phyloP scores from a whole-genome alignment of 768 basidiomycete genomes.

The Auricularia auricula-judae region DNA sequence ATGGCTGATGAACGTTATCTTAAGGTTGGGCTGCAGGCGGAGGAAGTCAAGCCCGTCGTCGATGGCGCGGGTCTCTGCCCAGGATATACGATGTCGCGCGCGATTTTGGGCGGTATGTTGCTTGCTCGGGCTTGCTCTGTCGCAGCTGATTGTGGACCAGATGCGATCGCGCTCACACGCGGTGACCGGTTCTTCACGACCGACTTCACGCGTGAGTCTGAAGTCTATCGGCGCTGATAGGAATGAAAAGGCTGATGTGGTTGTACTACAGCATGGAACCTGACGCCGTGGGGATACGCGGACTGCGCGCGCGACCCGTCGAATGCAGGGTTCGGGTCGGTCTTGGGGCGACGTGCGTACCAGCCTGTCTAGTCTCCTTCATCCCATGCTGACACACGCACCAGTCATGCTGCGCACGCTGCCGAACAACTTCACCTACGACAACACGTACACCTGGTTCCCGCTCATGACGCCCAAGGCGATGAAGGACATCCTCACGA shows the following conservation, averaged over 20 bases:
- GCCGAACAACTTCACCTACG: constrained; percentile 53
- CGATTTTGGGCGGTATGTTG: constrained; percentile 46
- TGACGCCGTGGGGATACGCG: constrained; percentile 71
- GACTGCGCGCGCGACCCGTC: constrained; percentile 52
- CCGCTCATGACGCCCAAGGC: constrained; percentile 58
- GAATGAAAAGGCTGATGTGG: background rate
- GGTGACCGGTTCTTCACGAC: constrained; percentile 73
- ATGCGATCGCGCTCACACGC: constrained; percentile 63
- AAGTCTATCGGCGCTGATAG: background rate
- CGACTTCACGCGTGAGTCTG: constrained; percentile 59
- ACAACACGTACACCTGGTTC: constrained; percentile 67
- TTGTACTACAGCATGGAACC: constrained; percentile 42
- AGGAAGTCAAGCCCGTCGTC: constrained; percentile 44
- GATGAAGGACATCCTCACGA: constrained; percentile 31
- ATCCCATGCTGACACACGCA: background rate
- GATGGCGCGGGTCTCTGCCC: constrained; percentile 67
- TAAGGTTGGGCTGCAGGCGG: constrained; percentile 18
- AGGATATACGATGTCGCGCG: constrained; percentile 73
- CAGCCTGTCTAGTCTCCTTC: constrained; percentile 22
- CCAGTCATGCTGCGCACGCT: constrained; percentile 57
- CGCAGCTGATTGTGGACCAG: constrained; percentile 12
- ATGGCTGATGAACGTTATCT: background rate
- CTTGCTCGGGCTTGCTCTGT: background rate
- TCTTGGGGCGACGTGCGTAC: constrained; percentile 41
- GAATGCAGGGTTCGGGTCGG: constrained; percentile 68